Conservation (phyloP, 129 eudicot genomes). For the Mikania micrantha region DNA sequence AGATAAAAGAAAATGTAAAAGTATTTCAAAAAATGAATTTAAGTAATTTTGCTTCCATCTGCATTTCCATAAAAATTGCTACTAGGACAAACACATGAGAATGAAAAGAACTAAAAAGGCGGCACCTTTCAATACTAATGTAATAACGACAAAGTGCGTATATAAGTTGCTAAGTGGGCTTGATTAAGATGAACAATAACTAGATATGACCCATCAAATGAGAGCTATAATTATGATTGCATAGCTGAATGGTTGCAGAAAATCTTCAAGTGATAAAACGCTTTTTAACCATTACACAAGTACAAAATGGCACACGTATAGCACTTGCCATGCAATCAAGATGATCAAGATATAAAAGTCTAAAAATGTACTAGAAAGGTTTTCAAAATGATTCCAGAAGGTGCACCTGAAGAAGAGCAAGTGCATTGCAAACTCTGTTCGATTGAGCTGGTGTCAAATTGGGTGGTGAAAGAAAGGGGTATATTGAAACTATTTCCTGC, state of each 20-base stretch:
- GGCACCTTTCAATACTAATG: not conserved
- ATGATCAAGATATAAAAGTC: not conserved
- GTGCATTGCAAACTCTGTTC: conserved; percentile 85
- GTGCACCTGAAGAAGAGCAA: conserved; percentile 78
- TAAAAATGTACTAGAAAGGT: not conserved
- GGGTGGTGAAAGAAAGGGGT: conserved; percentile 80
- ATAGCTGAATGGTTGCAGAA: not conserved
- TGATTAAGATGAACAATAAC: not conserved
- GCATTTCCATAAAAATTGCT: not conserved
- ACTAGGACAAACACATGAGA: not conserved
- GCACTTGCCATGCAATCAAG: not conserved
- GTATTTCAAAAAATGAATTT: not conserved
- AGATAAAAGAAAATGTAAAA: not conserved
- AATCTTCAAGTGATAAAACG: not conserved
- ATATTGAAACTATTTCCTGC: conserved; percentile 86
- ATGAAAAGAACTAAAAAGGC: not conserved
- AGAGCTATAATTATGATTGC: conserved; percentile 6
- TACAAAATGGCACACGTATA: not conserved
- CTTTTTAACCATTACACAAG: not conserved
- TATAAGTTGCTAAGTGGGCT: not conserved
- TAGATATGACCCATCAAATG: not conserved
- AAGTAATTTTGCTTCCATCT: not conserved
- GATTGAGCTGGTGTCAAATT: conserved; percentile 82
- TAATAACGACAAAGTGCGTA: not conserved
- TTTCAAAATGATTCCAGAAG: not conserved